Base-by-base conservation (phyloP, 148 eudicot species). In the Heliamphora exappendiculata region DNA sequence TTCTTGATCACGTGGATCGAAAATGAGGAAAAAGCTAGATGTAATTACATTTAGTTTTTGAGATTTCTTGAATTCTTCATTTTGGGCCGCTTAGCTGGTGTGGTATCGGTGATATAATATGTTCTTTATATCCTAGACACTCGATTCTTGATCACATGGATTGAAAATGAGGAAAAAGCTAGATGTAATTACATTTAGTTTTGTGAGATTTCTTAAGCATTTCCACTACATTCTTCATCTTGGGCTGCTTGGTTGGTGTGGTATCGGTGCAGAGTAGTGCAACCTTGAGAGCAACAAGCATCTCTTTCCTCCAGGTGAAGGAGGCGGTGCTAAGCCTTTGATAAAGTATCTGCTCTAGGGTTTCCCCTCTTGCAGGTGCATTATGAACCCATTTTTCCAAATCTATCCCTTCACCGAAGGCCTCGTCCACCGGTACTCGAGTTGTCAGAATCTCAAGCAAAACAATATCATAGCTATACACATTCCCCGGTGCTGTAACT, bases 401-500 rank as follows among this genome's bases (percentile, higher is more conserved):
- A 85, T 96, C 99, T 22, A 83, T 81, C 36, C 97, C 99, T 78
- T 96, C 99, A 0, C 97, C 99, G 73, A 96, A 96, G 3, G 66
- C 93, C 87, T 93, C 98, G 24, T 96, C 98, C 10, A 93, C 97
- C 0, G 98, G 99, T 71, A 89, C 51, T 28, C 90, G 82, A 20
- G 91, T 86, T 16, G 99, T 96, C 29, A 96, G 94, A 64, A 93
- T 96, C 87, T 96, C 99, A 10, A 96, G 91, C 83, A 96, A 88
- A 70, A 96, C 86, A 14, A 96, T 98, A 7, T 98, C 99, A 16
- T 93, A 93, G 87, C 99, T 93, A 65, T 96, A 93, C 34, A 96
- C 99, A 75, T 96, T 96, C 70, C 99, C 99, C 0, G 99, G 99
- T 71, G 97, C 99, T 9, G 99, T 96, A 7, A 96, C 99, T 93